Evolutionary conservation across 768 basidiomycete species (phyloP), one percentile per base, ranked within the genome.

Genomic region (Hydnum rufescens): DNA sequence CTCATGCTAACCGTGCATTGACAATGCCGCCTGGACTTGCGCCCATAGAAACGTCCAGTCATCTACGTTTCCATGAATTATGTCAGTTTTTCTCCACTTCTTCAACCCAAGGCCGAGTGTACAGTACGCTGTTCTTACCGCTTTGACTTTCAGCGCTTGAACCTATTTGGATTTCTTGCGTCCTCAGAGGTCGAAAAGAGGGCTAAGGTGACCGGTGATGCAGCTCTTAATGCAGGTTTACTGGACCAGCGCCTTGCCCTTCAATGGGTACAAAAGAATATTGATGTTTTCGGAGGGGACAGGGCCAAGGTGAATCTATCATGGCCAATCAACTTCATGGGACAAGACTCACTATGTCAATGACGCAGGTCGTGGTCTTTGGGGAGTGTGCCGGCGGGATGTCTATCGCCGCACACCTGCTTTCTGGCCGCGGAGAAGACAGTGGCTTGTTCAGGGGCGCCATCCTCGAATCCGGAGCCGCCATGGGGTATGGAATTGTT

Each of bases 271-370:
- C 54, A 55, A 28, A 22, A 25, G 5, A 36, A 55, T 28, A 55
- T 55, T 16, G 22, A 3, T 19, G 5, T 6, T 5, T 55, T 55
- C 53, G 54, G 54, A 23, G 54, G 54, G 4, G 54, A 55, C 32
- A 53, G 53, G 5, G 29, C 16, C 16, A 55, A 43, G 39, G 54
- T 55, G 18, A 13, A 30, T 8, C 25, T 6, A 31, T 16, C 16
- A 16, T 18, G 29, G 16, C 49, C 25, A 30, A 16, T 30, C 16
- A 13, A 8, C 28, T 31, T 8, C 29, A 30, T 16, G 13, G 8
- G 13, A 6, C 26, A n/a, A n/a, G 6, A 31, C 25, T 50, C 13
- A 50, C 32, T 50, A 28, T 16, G 26, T 28, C 13, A n/a, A 47
- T n/a, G n/a, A n/a, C 13, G 13, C 49, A 50, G 49, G 31, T 50